Evolutionary conservation across 805 yeast species (phyloP).

Genomic region (Candida suzukii): DNA sequence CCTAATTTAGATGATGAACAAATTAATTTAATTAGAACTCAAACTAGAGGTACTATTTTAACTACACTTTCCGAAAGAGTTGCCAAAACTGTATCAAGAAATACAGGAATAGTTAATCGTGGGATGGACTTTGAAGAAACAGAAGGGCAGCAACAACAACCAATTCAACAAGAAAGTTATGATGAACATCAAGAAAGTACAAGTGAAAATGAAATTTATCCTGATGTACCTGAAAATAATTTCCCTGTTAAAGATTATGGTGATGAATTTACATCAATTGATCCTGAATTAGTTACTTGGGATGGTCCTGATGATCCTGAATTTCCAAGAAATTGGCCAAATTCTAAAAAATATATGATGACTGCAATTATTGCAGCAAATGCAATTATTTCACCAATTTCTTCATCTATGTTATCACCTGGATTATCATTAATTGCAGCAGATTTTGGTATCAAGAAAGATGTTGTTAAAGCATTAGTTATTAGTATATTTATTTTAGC

Average conservation of each 20-base stretch:
- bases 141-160: no score
- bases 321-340: slow-evolving; percentile 58
- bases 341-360: slow-evolving; percentile 31
- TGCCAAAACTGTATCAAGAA: neutral
- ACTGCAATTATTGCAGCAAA: slow-evolving; percentile 44
- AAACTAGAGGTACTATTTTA: slow-evolving; percentile 37
- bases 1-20: slow-evolving; percentile 26
- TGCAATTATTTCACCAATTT: slow-evolving; percentile 53
- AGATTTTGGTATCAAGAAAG: slow-evolving; percentile 34
- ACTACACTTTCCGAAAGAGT: slow-evolving; percentile 21
- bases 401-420: slow-evolving; percentile 60
- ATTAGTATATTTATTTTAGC: slow-evolving; percentile 63
- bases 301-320: slow-evolving; percentile 53
- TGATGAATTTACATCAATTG: slow-evolving; percentile 46
- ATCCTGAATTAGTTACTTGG: slow-evolving; percentile 68
- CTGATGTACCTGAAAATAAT: slow-evolving; percentile 3
- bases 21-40: slow-evolving; percentile 34
- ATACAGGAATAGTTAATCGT: slow-evolving; percentile 17
- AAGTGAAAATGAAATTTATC: neutral
- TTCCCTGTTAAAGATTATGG: slow-evolving; percentile 4
- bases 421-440: slow-evolving; percentile 43
- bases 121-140: neutral
- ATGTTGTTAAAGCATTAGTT: slow-evolving; percentile 41
- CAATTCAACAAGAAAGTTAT: neutral
- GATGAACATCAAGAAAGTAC: neutral